Conservation (phyloP, 768 basidiomycete genomes). For the Pisolithus microcarpus region DNA sequence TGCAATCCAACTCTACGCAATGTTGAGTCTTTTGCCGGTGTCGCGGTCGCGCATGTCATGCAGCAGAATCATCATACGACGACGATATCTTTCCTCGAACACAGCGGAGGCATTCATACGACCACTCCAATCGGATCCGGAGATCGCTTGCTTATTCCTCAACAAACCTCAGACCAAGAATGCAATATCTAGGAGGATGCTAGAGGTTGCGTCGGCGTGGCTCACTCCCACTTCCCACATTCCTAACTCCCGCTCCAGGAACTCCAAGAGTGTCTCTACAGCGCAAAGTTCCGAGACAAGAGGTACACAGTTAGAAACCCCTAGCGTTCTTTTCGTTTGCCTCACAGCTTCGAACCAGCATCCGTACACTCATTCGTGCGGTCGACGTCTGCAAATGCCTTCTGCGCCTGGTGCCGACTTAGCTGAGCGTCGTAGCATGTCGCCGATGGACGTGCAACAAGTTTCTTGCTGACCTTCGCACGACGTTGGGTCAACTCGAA, state of each 20-base stretch:
- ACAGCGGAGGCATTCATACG: conserved; percentile 40
- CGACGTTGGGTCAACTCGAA: conserved; percentile 70
- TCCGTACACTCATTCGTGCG: conserved; percentile 79
- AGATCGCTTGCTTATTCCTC: conserved; percentile 67
- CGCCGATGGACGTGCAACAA: conserved; percentile 60
- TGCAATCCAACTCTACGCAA: not conserved
- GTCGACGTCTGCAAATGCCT: conserved; percentile 68
- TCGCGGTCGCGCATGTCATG: not conserved
- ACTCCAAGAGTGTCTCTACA: conserved; percentile 61
- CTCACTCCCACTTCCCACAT: conserved; percentile 1
- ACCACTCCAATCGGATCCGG: conserved; percentile 46
- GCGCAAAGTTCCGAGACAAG: conserved; percentile 52
- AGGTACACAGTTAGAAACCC: conserved; percentile 34
- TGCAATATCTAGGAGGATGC: conserved; percentile 70
- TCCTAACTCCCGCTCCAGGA: conserved; percentile 39
- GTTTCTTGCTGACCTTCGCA: conserved; percentile 73
- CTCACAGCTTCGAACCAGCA: conserved; percentile 31
- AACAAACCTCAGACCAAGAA: conserved; percentile 82
- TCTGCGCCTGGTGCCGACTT: conserved; percentile 94
- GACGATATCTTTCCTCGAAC: conserved; percentile 16
- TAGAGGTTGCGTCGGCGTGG: conserved; percentile 40
- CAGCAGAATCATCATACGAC: conserved; percentile 1
- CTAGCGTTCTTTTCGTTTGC: not conserved
- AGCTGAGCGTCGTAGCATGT: conserved; percentile 78
- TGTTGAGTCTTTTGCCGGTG: conserved; percentile 5